Evolutionary conservation across 192 early-diverging fungal genomes (phyloP).

Genomic region (Linnemannia elongata): DNA sequence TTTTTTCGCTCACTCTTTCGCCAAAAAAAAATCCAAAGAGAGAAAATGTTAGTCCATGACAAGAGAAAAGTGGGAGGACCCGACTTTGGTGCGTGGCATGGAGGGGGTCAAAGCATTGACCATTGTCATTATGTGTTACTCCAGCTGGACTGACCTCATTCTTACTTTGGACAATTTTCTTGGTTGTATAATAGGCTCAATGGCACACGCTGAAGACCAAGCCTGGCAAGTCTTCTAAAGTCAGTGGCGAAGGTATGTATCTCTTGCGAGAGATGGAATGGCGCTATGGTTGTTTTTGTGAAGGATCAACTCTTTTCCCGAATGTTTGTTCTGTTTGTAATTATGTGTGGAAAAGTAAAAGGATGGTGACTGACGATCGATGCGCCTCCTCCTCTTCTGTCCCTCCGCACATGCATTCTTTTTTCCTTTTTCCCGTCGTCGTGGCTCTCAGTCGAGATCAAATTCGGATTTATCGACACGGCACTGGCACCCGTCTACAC

Average conservation of each 20-base stretch:
- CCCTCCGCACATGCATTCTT: background rate
- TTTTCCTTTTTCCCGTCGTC: constrained; percentile 3
- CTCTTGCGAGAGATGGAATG: background rate
- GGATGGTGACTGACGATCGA: background rate
- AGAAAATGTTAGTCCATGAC: background rate
- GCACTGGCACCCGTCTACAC: constrained; percentile 16
- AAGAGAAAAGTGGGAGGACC: background rate
- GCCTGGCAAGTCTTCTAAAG: constrained; percentile 33
- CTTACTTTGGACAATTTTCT: background rate
- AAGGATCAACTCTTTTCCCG: constrained; percentile 1
- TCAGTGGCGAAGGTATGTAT: constrained; percentile 49
- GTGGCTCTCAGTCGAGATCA: constrained; percentile 33
- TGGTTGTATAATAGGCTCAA: constrained; percentile 39
- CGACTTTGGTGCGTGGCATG: background rate
- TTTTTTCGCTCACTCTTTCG: background rate
- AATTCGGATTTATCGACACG: constrained; percentile 47
- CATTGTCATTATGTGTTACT: background rate
- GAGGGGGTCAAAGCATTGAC: background rate
- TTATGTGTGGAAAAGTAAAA: background rate
- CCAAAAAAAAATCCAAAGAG: background rate
- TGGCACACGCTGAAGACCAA: constrained; percentile 50
- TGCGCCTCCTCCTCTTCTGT: too few species aligned
- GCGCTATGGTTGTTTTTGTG: background rate
- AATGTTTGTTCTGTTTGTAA: background rate
- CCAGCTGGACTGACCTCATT: constrained; percentile 1